phyloP scores from a whole-genome alignment of 306 rosid species.

The Acacia crassicarpa region DNA sequence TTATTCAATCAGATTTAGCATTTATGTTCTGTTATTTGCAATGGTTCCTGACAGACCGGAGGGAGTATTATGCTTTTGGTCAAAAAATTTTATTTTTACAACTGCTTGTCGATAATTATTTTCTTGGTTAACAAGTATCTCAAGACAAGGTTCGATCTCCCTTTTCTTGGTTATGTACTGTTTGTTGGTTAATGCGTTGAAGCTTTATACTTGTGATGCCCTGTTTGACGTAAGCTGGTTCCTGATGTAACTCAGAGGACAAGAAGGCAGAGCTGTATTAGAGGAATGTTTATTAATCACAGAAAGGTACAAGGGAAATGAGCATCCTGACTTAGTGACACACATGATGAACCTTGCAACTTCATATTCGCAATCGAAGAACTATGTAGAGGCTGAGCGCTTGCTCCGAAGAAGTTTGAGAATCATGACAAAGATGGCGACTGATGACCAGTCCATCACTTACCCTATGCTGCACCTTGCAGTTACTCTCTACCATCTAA shows the following conservation, averaged over 20 bases:
- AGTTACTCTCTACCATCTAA: conserved; percentile 70
- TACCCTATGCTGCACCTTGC: conserved; percentile 94
- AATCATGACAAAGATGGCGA: conserved; percentile 54
- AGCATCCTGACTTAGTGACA: conserved; percentile 65
- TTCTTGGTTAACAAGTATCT: not conserved
- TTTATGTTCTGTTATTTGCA: no score
- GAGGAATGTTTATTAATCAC: conserved; percentile 77
- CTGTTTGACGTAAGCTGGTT: conserved; percentile 10
- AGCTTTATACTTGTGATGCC: conserved; percentile 12
- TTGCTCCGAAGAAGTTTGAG: conserved; percentile 69
- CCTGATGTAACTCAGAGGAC: conserved; percentile 52
- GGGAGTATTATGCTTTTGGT: not conserved
- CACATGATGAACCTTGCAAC: conserved; percentile 82
- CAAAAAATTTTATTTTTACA: not conserved
- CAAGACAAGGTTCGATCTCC: not conserved
- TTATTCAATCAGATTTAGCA: no score
- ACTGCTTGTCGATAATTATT: not conserved
- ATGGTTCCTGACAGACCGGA: no score
- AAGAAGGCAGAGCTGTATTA: conserved; percentile 81
- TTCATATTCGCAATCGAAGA: conserved; percentile 75
- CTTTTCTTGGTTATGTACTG: not conserved
- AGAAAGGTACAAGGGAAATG: conserved; percentile 71
- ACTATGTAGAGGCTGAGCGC: conserved; percentile 71
- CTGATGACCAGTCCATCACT: conserved; percentile 70
- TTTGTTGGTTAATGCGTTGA: not conserved